phyloP scores from a whole-genome alignment of 306 rosid species.

The Carpinus fangiana region DNA sequence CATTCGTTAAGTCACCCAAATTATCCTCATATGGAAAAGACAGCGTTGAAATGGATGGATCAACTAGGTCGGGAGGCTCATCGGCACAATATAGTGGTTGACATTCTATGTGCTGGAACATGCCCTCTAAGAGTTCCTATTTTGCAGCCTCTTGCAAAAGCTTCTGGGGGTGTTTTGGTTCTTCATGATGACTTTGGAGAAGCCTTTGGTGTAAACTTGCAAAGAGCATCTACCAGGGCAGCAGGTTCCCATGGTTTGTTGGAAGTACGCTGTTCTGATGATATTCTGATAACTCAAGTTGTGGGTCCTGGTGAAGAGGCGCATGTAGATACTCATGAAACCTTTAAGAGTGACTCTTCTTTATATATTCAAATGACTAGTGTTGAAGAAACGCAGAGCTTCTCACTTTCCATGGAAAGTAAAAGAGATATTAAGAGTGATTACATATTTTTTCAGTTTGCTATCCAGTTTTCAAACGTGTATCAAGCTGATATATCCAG shows the following conservation, averaged over 20 bases:
- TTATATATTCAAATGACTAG: slow-evolving; percentile 82
- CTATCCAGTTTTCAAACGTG: slow-evolving; percentile 57
- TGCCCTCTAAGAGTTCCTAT: slow-evolving; percentile 97
- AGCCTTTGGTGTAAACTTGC: slow-evolving; percentile 98
- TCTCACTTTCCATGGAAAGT: slow-evolving; percentile 80
- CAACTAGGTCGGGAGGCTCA: slow-evolving; percentile 84
- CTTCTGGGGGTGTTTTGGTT: slow-evolving; percentile 93
- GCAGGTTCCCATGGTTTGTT: slow-evolving; percentile 89
- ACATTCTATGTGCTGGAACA: slow-evolving; percentile 94
- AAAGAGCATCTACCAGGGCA: slow-evolving; percentile 90
- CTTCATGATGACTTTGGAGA: slow-evolving; percentile 99
- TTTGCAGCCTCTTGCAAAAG: slow-evolving; percentile 92
- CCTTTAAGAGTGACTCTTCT: slow-evolving; percentile 72
- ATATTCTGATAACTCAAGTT: slow-evolving; percentile 79
- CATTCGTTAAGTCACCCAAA: slow-evolving; percentile 87
- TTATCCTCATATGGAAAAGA: slow-evolving; percentile 91
- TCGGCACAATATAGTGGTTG: slow-evolving; percentile 73
- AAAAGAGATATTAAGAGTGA: slow-evolving; percentile 72
- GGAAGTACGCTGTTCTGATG: slow-evolving; percentile 81
- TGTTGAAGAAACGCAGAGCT: slow-evolving; percentile 90
- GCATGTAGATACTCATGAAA: slow-evolving; percentile 73
- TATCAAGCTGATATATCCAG: slow-evolving; percentile 77
- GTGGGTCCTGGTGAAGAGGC: slow-evolving; percentile 98
- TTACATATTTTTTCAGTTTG: slow-evolving; percentile 63
- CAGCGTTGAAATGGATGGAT: slow-evolving; percentile 94